Evolutionary conservation across 441 rosid genomes (phyloP), one percentile per base, ranked within the genome.

Genomic region (Gossypium gossypioides): DNA sequence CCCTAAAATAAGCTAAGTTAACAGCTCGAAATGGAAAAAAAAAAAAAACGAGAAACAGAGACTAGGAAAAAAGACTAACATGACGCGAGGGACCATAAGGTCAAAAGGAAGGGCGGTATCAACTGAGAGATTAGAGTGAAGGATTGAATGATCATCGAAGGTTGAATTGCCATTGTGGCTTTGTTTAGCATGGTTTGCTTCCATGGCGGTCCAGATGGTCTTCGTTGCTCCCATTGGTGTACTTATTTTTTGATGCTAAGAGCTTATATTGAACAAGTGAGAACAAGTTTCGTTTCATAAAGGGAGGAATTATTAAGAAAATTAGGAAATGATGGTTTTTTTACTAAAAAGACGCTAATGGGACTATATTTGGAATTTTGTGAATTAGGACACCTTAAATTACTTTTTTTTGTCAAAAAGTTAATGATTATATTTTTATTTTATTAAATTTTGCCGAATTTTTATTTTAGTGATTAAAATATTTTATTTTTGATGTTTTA

Each of bases 41-140:
- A 52, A 15, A 8, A 46, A 19, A 21, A 55, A 8, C 1, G 9
- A 52, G 22, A 52, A 52, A 19, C 24, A 18, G 50, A 44, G 4
- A 57, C 1, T 3, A 25, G 15, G 19, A 34, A 55, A 24, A 22
- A 19, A 51, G 37, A 84, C 86, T 71, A 70, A 88, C 98, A 90
- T 81, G 86, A 93, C 62, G 79, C 77, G 87, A 72, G 91, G 88
- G 57, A 81, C 76, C 87, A 87, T 82, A 9, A 76, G 77, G 1
- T 88, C 68, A 2, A 83, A 75, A 54, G 91, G 75, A 72, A 86
- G 82, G 52, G 90, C 83, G 32, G 87, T 78, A 15, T 85, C 89
- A 68, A 93, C 86, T 76, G 84, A 66, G 73, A 81, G 74, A 10
- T 81, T 56, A n/a, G 95, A 91, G 60, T 84, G 81, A 1, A 29